Evolutionary conservation across 2,329 filamentous ascomycete genomes (phyloP).

Genomic region (Neonectria ditissima): DNA sequence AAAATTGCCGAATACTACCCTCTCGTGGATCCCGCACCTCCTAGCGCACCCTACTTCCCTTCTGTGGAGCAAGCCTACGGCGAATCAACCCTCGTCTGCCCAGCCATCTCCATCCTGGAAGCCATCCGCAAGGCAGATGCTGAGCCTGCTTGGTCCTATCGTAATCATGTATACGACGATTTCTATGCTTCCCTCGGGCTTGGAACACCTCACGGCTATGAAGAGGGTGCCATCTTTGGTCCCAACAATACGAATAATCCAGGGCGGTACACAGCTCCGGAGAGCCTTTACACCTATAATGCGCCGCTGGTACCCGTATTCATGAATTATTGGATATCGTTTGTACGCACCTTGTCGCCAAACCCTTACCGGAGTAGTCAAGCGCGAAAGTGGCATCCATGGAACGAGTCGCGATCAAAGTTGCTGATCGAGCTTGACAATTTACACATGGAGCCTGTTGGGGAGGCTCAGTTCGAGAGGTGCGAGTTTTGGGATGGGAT

Average conservation of each 20-base stretch:
- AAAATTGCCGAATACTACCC: slow-evolving; percentile 52
- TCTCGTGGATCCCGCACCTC: slow-evolving; percentile 43
- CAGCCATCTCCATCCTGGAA: slow-evolving; percentile 44
- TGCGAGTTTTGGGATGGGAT: slow-evolving; percentile 57
- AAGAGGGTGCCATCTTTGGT: slow-evolving; percentile 58
- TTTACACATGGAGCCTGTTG: slow-evolving; percentile 52
- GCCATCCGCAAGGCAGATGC: slow-evolving; percentile 15
- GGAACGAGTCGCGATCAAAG: slow-evolving; percentile 45
- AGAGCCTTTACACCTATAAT: slow-evolving; percentile 55
- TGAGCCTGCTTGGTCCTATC: slow-evolving; percentile 54
- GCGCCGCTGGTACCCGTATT: slow-evolving; percentile 54
- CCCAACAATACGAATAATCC: slow-evolving; percentile 41
- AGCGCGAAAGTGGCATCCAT: slow-evolving; percentile 53
- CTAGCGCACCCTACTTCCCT: slow-evolving; percentile 55
- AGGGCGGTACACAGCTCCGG: slow-evolving; percentile 31
- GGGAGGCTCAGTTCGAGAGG: slow-evolving; percentile 37
- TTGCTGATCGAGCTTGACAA: slow-evolving; percentile 53
- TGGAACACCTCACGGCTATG: slow-evolving; percentile 58
- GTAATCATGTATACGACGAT: slow-evolving; percentile 57
- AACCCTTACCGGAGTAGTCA: slow-evolving; percentile 40
- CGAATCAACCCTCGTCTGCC: slow-evolving; percentile 56
- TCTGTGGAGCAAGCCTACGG: slow-evolving; percentile 52
- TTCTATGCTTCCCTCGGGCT: slow-evolving; percentile 49
- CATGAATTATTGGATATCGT: slow-evolving; percentile 59
- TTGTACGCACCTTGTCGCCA: slow-evolving; percentile 55